phyloP scores from a whole-genome alignment of 2,329 filamentous ascomycete species.

The Claviceps citrina region DNA sequence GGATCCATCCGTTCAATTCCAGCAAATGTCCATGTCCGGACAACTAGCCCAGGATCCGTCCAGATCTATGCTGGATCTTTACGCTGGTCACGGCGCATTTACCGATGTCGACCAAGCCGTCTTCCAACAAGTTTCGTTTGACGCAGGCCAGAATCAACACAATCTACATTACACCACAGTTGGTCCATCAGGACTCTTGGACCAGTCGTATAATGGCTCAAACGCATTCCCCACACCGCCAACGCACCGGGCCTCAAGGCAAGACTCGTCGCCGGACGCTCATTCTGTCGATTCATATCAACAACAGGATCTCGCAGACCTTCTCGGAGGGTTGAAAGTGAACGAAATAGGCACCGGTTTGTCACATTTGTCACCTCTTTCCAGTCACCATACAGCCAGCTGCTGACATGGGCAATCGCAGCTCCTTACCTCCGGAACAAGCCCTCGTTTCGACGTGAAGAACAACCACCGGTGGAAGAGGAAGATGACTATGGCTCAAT shows the following conservation, averaged over 20 bases:
- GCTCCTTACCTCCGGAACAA: slow-evolving; percentile 72
- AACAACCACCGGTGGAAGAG: slow-evolving; percentile 52
- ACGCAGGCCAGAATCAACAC: slow-evolving; percentile 28
- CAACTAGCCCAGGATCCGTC: slow-evolving; percentile 22
- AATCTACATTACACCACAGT: slow-evolving; percentile 40
- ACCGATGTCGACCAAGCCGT: slow-evolving; percentile 25
- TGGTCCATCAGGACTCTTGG: slow-evolving; percentile 33
- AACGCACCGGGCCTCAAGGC: slow-evolving; percentile 17
- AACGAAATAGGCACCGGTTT: slow-evolving; percentile 74
- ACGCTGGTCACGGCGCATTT: slow-evolving; percentile 35
- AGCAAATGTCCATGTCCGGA: slow-evolving; percentile 38
- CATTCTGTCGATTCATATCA: slow-evolving; percentile 50
- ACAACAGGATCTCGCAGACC: slow-evolving; percentile 58
- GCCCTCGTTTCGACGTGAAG: slow-evolving; percentile 32
- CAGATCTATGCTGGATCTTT: slow-evolving; percentile 29
- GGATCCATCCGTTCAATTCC: slow-evolving; percentile 20
- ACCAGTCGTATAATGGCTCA: slow-evolving; percentile 33
- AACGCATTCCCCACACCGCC: slow-evolving; percentile 40
- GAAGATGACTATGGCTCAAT: slow-evolving; percentile 57
- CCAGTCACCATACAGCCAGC: too few species aligned
- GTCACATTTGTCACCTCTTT: too few species aligned
- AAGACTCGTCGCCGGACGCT: slow-evolving; percentile 28
- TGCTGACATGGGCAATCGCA: slow-evolving; percentile 17
- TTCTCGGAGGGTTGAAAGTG: slow-evolving; percentile 75
- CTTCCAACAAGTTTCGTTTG: slow-evolving; percentile 34